These are phyloP conservation scores for Sugiyamaella marilandica DNA, from an alignment of 805 yeast genomes.

Conservation along the genomic window DNA sequence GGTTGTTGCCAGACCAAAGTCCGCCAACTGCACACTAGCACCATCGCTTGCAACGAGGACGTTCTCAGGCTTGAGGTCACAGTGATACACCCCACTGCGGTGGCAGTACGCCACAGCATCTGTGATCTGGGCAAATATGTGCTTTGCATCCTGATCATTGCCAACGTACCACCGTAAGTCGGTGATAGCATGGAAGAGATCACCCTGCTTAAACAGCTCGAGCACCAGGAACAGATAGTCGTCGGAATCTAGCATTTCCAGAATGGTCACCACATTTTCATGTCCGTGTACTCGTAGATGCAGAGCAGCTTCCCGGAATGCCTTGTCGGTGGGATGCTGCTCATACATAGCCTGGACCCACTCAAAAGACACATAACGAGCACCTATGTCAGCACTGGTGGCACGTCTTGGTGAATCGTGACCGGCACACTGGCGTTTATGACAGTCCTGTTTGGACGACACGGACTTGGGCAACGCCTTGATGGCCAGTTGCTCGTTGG, in stretches of 20 bases:
- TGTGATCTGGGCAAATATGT: slow-evolving; percentile 63
- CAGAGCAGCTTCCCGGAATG: slow-evolving; percentile 53
- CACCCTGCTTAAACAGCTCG: slow-evolving; percentile 80
- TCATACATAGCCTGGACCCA: slow-evolving; percentile 29
- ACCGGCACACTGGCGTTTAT: background rate
- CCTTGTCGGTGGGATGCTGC: slow-evolving; percentile 30
- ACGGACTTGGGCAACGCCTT: slow-evolving; percentile 41
- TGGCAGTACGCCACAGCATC: slow-evolving; percentile 80
- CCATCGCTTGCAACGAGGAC: slow-evolving; percentile 59
- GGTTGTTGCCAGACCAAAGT: slow-evolving; percentile 80
- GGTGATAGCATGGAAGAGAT: slow-evolving; percentile 74
- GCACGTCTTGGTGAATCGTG: background rate
- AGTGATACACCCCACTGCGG: slow-evolving; percentile 71
- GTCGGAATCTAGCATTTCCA: slow-evolving; percentile 61
- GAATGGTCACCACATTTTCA: slow-evolving; percentile 68
- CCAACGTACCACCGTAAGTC: slow-evolving; percentile 49
- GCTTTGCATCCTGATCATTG: slow-evolving; percentile 48
- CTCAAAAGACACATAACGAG: slow-evolving; percentile 28
- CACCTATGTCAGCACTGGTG: slow-evolving; percentile 1
- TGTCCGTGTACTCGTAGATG: slow-evolving; percentile 73
- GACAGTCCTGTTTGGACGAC: background rate
- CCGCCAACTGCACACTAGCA: slow-evolving; percentile 56
- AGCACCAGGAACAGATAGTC: slow-evolving; percentile 58
- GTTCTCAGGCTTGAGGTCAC: slow-evolving; percentile 92
- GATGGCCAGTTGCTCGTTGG: slow-evolving; percentile 57